Percentiles rank a stretch among this genome's conserved stretches.
These are phyloP conservation scores for Phytophthora crassamura DNA, from an alignment of 352 stramenopile genomes.

Conservation along the genomic window DNA sequence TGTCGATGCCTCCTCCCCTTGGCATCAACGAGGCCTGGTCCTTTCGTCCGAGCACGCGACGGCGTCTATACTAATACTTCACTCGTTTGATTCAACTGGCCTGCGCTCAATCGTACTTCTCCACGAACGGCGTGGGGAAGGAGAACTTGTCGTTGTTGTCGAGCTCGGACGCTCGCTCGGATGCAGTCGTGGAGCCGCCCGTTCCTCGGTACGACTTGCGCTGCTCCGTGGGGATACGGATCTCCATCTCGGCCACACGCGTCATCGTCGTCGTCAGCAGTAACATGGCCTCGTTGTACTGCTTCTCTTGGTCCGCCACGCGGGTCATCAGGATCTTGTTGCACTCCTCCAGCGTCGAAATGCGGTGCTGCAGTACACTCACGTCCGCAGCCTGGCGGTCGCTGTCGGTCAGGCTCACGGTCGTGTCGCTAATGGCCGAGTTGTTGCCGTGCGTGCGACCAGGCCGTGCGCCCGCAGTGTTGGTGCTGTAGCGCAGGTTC, in stretches of 20 bases:
- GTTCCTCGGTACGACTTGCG: conserved; percentile 55
- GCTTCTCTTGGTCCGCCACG: conserved; percentile 79
- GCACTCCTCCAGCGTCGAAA: conserved; percentile 69
- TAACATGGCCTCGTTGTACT: conserved; percentile 89
- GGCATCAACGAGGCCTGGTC: conserved; percentile 20
- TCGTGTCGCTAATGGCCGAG: conserved; percentile 58
- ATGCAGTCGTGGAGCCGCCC: conserved; percentile 54
- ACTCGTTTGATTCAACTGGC: conserved; percentile 28
- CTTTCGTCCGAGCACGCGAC: conserved; percentile 20
- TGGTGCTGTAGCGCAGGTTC: conserved; percentile 61
- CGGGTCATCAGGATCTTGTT: conserved; percentile 79
- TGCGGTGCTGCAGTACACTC: conserved; percentile 54
- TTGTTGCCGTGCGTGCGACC: conserved; percentile 41
- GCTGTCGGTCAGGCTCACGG: conserved; percentile 61
- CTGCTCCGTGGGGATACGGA: conserved; percentile 59
- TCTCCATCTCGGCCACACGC: conserved; percentile 84
- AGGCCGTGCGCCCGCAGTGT: conserved; percentile 32
- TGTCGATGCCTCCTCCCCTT: conserved; percentile 19
- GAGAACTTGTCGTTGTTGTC: conserved; percentile 55
- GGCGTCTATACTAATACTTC: conserved; percentile 44
- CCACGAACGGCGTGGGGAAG: conserved; percentile 63
- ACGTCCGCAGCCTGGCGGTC: conserved; percentile 49
- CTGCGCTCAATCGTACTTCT: conserved; percentile 61
- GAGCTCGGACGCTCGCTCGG: conserved; percentile 52
- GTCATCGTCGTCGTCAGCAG: conserved; percentile 88